These are phyloP conservation scores for Raphanus sativus DNA, from an alignment of 345 rosid genomes.

Conservation along the genomic window DNA sequence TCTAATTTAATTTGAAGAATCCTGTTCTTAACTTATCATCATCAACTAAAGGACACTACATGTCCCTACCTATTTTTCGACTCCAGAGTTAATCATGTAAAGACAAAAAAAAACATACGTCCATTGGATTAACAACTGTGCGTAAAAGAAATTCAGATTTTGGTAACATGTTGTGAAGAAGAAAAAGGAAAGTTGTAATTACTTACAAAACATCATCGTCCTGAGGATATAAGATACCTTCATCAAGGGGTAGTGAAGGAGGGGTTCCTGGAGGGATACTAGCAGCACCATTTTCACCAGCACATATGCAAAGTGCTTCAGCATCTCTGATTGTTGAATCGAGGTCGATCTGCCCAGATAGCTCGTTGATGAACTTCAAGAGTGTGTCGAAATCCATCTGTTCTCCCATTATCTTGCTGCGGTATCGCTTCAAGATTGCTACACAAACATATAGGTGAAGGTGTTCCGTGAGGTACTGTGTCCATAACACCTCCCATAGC, in stretches of 20 bases:
- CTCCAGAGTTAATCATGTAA: neutral
- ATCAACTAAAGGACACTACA: slow-evolving; percentile 1
- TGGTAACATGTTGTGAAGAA: slow-evolving; percentile 18
- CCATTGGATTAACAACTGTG: slow-evolving; percentile 11
- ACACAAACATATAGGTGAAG: slow-evolving; percentile 84
- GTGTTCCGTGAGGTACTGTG: slow-evolving; percentile 81
- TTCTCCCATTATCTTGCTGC: slow-evolving; percentile 81
- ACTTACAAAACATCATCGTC: slow-evolving; percentile 71
- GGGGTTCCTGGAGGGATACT: slow-evolving; percentile 93
- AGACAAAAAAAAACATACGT: neutral
- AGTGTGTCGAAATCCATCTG: slow-evolving; percentile 97
- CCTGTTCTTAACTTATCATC: slow-evolving; percentile 10
- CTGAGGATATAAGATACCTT: slow-evolving; percentile 51
- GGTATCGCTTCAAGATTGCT: slow-evolving; percentile 86
- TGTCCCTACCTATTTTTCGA: neutral
- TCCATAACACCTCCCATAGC: slow-evolving; percentile 69
- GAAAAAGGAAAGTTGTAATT: slow-evolving; percentile 18
- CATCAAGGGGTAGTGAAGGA: slow-evolving; percentile 73
- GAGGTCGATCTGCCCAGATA: slow-evolving; percentile 77
- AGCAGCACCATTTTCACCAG: slow-evolving; percentile 93
- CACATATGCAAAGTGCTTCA: slow-evolving; percentile 89
- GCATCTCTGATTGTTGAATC: slow-evolving; percentile 78
- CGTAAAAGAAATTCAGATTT: slow-evolving; percentile 21
- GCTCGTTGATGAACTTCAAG: slow-evolving; percentile 88
- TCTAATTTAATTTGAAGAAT: neutral